Evolutionary conservation across 192 early-diverging fungal species (phyloP), one percentile per base, ranked within the genome.

Genomic region (Physocladia obscura): DNA sequence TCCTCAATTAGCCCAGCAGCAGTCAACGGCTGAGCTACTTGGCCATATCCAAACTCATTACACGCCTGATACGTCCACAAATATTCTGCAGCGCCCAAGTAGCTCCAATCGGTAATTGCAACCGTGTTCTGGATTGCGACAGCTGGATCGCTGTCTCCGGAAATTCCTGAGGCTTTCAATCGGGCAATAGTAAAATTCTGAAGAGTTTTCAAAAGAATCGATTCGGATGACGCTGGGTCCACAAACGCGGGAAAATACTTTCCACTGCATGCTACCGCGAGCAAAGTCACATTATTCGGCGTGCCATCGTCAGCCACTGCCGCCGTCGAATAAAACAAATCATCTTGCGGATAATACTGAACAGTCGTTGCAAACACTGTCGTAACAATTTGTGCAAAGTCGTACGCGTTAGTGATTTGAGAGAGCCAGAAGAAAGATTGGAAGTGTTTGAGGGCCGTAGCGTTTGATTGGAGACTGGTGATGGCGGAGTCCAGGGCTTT

Each of bases 11-110:
- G 37, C 11, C 37, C 29, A 6, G 35, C 31, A 2, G 11, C 0
- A 22, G 15, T 38, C 13, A 56, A 4, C 8, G 30, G 13, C 37
- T 68, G 65, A 5, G 65, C 65, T 2, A 49, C 31, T 30, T 49
- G 35, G 21, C 31, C 26, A 37, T 68, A 68, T 44, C 65, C 65
- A 68, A 68, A 68, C 36, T 68, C 51, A 31, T 68, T 68, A 35
- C 65, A 68, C 11, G 50, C 31, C 37, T 68, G 65, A 13, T 24
- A 68, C 21, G 30, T 22, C 65, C 65, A 68, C 6, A 68, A 52
- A 57, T 22, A 68, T 49, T 34, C 51, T 36, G 21, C n/a, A 40
- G 38, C 35, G 4, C n/a, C 15, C 17, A 22, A 38, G 24, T 21
- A 24, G 24, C 1, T 35, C 11, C 26, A 30, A 30, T 62, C 34